Percentiles rank a stretch among this genome's conserved stretches.
phyloP scores from a whole-genome alignment of 2,329 filamentous ascomycete species.

The Colletotrichum sp. region DNA sequence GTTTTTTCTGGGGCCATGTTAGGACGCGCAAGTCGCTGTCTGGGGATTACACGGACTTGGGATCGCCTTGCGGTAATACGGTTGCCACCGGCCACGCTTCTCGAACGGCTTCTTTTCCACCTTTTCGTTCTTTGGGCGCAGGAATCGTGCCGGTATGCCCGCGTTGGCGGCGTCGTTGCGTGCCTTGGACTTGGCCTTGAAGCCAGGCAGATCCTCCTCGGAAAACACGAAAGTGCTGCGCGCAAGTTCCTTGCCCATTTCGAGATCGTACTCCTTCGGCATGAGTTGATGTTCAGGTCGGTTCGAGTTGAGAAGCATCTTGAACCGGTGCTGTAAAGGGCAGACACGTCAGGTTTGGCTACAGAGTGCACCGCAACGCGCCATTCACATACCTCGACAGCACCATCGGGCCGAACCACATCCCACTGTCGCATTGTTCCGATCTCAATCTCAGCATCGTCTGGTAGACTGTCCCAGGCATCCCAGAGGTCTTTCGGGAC shows the following conservation, averaged over 20 bases:
- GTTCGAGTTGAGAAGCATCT: slow-evolving; percentile 73
- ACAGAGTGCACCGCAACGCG: background rate
- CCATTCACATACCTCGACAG: slow-evolving; percentile 34
- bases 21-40: background rate
- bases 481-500: slow-evolving; percentile 84
- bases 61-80: slow-evolving; percentile 74
- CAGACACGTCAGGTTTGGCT: background rate
- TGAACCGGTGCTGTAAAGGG: slow-evolving; percentile 44
- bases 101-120: slow-evolving; percentile 53
- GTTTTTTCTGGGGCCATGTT: slow-evolving; percentile 71
- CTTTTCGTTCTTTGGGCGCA: slow-evolving; percentile 47
- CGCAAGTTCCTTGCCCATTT: slow-evolving; percentile 56
- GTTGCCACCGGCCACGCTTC: slow-evolving; percentile 52
- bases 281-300: slow-evolving; percentile 73
- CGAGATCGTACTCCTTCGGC: slow-evolving; percentile 88
- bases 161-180: slow-evolving; percentile 61
- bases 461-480: slow-evolving; percentile 76
- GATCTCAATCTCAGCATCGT: slow-evolving; percentile 82
- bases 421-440: slow-evolving; percentile 73
- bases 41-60: slow-evolving; percentile 63
- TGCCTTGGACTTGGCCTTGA: slow-evolving; percentile 62
- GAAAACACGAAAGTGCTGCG: slow-evolving; percentile 88
- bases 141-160: slow-evolving; percentile 63
- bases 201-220: slow-evolving; percentile 79
- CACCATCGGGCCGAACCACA: slow-evolving; percentile 57